These are phyloP conservation scores for Entamoeba histolytica DNA, from an alignment of 208 protist genomes.

Conservation along the genomic window DNA sequence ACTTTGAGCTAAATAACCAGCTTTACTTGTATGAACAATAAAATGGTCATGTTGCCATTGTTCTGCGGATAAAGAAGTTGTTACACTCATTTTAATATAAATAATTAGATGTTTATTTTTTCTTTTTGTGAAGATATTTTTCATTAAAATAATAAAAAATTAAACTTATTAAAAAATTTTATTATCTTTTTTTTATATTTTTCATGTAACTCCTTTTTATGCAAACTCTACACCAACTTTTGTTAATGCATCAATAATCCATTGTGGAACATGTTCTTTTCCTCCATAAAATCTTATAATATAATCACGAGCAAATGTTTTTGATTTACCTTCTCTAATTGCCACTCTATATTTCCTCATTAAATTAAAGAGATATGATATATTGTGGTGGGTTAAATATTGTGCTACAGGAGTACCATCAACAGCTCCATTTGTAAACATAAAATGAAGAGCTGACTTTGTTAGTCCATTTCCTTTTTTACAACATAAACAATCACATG, in stretches of 20 bases:
- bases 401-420: neutral
- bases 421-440: neutral
- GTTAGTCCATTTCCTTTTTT: conserved; percentile 4
- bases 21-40: no score
- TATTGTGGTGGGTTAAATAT: neutral
- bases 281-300: neutral
- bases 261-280: neutral
- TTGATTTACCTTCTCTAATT: neutral
- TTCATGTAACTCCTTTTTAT: neutral
- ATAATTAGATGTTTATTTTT: no score
- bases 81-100: no score
- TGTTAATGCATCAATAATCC: neutral
- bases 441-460: neutral
- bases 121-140: no score
- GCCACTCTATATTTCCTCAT: neutral
- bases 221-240: neutral
- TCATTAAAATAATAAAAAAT: no score
- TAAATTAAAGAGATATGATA: neutral
- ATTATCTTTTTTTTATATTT: no score
- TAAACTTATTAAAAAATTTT: no score
- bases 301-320: neutral
- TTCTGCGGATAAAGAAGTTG: no score
- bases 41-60: no score
- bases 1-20: no score
- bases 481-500: conserved; percentile 64